A percentile compares a stretch with the other conserved stretches of the same genome.
phyloP scores from a whole-genome alignment of 2,329 filamentous ascomycete species.

The Neurospora crassa region DNA sequence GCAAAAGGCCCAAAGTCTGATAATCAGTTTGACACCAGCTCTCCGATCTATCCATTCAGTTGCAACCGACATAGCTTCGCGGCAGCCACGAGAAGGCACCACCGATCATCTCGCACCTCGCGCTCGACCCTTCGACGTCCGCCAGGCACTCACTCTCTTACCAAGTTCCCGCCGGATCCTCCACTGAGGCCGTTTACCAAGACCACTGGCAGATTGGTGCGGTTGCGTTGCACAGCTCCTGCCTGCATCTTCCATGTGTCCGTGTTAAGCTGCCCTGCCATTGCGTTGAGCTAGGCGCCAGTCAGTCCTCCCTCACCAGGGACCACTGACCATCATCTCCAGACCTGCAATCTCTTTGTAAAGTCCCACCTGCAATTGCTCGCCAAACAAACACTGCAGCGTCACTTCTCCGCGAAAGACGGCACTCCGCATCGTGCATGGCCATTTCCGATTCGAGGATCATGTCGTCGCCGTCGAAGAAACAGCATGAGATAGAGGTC shows the following conservation, averaged over 20 bases:
- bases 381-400: constrained; percentile 7
- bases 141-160: neutral
- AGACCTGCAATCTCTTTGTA: constrained; percentile 8
- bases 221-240: neutral
- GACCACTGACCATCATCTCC: neutral
- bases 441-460: constrained; percentile 20
- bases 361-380: constrained; percentile 10
- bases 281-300: neutral
- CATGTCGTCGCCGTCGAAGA: constrained; percentile 54
- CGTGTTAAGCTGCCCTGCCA: neutral
- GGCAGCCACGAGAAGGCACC: neutral
- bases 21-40: neutral
- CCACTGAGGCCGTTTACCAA: neutral
- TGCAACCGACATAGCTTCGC: neutral
- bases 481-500: constrained; percentile 44
- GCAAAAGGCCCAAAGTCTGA: neutral
- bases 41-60: neutral
- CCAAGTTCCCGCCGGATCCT: neutral
- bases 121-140: neutral
- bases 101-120: neutral
- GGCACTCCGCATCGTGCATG: constrained; percentile 2
- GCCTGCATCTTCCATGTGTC: neutral
- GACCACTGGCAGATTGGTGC: neutral
- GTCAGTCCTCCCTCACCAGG: constrained; percentile 1
- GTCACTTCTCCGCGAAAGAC: constrained; percentile 5